Percentiles rank a stretch among this genome's conserved stretches.
Conservation (phyloP, 2,329 filamentous ascomycete genomes). For the Chrysoporthe deuterocubensis region DNA sequence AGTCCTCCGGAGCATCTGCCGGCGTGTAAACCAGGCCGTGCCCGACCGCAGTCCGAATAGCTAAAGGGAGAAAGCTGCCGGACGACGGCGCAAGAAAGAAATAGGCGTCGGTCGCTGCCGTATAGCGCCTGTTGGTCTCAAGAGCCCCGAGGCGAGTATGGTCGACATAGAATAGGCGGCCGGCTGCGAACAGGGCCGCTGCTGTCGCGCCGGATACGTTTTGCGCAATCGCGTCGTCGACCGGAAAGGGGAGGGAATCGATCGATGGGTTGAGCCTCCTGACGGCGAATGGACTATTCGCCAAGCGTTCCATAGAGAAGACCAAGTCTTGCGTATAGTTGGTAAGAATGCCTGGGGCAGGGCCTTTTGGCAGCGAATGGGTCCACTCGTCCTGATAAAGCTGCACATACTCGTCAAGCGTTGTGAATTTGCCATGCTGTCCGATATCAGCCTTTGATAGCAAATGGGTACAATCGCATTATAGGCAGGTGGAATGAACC, state of each 20-base stretch:
- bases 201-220: conserved; percentile 40
- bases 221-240: conserved; percentile 38
- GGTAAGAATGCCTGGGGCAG: conserved; percentile 41
- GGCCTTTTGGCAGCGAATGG: conserved; percentile 41
- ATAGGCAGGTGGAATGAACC: too few species aligned
- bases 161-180: conserved; percentile 49
- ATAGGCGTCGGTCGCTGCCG: conserved; percentile 49
- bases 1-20: conserved; percentile 47
- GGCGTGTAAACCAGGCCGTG: conserved; percentile 51
- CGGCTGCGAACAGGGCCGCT: conserved; percentile 38
- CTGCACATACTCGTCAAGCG: conserved; percentile 43
- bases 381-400: conserved; percentile 49
- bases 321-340: conserved; percentile 52
- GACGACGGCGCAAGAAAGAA: conserved; percentile 49
- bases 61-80: conserved; percentile 51
- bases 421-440: conserved; percentile 37
- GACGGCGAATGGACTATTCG: conserved; percentile 45
- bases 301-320: conserved; percentile 54
- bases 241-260: conserved; percentile 42
- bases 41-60: conserved; percentile 51
- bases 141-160: conserved; percentile 42
- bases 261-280: conserved; percentile 37
- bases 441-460: too few species aligned
- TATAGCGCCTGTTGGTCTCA: conserved; percentile 38
- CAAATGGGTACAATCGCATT: too few species aligned